Conservation (phyloP, 345 rosid genomes). For the Euphorbia peplus region DNA sequence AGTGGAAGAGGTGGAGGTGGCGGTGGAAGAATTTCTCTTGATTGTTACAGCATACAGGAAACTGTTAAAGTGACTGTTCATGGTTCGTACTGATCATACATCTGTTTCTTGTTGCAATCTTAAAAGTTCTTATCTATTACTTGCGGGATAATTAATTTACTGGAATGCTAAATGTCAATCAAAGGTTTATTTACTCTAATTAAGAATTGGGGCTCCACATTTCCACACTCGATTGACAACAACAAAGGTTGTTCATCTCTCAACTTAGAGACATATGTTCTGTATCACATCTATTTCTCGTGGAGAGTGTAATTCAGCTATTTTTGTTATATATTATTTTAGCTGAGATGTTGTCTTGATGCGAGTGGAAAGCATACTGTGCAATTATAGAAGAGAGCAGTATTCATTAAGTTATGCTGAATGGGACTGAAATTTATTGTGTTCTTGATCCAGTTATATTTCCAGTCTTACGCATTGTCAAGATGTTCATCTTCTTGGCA, state of each 20-base stretch:
- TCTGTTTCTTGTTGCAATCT: conserved; percentile 15
- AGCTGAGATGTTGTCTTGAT: not conserved
- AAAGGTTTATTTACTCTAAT: not conserved
- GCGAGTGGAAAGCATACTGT: not conserved
- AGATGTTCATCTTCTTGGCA: not conserved
- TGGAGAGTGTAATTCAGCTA: not conserved
- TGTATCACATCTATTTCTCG: not conserved
- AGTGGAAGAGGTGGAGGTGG: conserved; percentile 97
- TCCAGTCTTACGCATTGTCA: not conserved
- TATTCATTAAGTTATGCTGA: not conserved
- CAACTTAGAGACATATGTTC: not conserved
- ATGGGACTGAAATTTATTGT: not conserved
- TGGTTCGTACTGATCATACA: conserved; percentile 61
- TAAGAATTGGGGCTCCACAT: not conserved
- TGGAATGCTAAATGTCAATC: not conserved
- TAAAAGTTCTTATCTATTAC: not conserved
- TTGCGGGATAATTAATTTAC: not conserved
- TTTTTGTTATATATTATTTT: not conserved
- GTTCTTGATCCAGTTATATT: not conserved
- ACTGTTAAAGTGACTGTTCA: conserved; percentile 74
- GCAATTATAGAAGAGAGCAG: not conserved
- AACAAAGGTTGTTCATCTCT: not conserved
- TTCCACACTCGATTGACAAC: not conserved
- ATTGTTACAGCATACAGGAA: conserved; percentile 97
- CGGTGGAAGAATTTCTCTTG: conserved; percentile 92